Conservation (phyloP, 345 rosid genomes). For the Erodium maritimum region DNA sequence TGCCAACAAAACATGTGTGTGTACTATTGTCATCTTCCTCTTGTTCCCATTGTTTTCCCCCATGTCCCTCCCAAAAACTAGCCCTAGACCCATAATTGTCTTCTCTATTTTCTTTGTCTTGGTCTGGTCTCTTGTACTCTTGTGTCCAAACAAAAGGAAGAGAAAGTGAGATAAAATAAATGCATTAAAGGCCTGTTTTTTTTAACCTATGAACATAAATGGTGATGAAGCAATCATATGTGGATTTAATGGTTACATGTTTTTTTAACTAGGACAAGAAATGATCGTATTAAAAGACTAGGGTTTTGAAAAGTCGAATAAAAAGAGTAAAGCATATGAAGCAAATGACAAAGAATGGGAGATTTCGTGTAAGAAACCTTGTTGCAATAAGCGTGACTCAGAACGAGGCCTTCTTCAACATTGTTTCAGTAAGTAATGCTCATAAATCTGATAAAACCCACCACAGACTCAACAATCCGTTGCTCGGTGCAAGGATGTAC, state of each 20-base stretch:
- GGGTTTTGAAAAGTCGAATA: too few relatives aligned
- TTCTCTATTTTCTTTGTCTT: not conserved
- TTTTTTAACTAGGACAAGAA: not conserved
- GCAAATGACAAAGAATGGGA: too few relatives aligned
- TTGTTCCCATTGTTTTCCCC: not conserved
- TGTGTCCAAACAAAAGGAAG: not conserved
- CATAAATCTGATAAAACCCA: too few relatives aligned
- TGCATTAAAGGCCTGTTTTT: not conserved
- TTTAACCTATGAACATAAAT: not conserved
- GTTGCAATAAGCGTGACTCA: too few relatives aligned
- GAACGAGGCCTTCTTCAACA: too few relatives aligned
- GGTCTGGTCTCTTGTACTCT: not conserved
- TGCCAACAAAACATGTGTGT: not conserved
- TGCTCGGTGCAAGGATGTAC: too few relatives aligned
- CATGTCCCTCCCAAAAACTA: not conserved
- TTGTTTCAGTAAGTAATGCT: too few relatives aligned
- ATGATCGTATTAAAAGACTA: too few relatives aligned
- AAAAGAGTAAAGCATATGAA: too few relatives aligned
- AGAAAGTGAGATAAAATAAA: not conserved
- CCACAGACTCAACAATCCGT: too few relatives aligned
- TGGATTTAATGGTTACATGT: too few relatives aligned
- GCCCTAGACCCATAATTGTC: not conserved
- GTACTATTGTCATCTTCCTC: not conserved
- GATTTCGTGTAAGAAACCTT: too few relatives aligned
- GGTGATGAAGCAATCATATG: not conserved